Base-by-base conservation (phyloP, 116 monocot genomes). In the Thalassia testudinum region DNA sequence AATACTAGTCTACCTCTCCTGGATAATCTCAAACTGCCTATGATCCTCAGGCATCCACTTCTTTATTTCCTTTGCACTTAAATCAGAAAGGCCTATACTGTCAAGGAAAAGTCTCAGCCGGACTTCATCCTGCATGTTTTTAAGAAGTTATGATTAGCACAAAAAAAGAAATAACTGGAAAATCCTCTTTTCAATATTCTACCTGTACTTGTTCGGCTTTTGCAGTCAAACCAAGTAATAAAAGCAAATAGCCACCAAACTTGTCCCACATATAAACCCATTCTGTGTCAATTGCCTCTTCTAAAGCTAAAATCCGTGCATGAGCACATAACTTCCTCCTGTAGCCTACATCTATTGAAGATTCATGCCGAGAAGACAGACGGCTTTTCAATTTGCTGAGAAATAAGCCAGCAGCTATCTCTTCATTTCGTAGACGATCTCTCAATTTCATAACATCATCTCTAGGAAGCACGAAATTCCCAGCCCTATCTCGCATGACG, bases 211-310 rank as follows among this genome's bases (percentile, higher is more conserved):
- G 57, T 64, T 99, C 99, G 49, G 99, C 99, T 71, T 90, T 99
- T 23, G 99, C 89, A 68, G 99, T 99, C 67, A 99, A 80, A 37
- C 99, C 99, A 65, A 99, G 82, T 59, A 99, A 75, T 75, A 99
- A 90, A 71, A 99, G 90, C 63, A 99, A 78, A 75, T 99, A 99
- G 27, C 99, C 99, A 54, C 99, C 99, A 72, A 99, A 99, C 40
- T 86, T 99, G 53, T 99, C 99, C 99, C 99, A 99, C 99, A 99
- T 99, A 57, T 90, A 99, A 0, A 99, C 99, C 99, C 99, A 99
- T 44, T 99, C 99, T 18, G 99, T 99, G 54, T 99, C 99, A 61
- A 99, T 99, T 61, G 99, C 99, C 72, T 99, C 99, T 68, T 99
- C 99, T 47, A 99, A 62, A 63, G 99, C 99, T 54, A 99, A 66